Base-by-base conservation (phyloP, 805 yeast species). In the Saccharomycopsis synnaedendra region DNA sequence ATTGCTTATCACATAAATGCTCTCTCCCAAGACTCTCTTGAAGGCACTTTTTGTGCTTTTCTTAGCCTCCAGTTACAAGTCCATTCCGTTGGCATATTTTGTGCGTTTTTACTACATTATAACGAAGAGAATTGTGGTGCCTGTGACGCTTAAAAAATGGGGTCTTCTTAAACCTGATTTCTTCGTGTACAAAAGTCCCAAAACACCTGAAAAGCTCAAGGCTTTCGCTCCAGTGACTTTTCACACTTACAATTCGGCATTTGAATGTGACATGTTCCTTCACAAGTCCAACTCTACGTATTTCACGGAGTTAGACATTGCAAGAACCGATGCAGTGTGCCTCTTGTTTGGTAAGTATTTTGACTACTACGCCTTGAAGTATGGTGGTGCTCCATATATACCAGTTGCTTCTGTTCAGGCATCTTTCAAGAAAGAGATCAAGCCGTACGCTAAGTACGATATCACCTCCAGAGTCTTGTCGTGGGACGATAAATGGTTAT, bases 241-340 rank as follows among this genome's bases (percentile, higher is more conserved):
- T 54, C 54, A 61, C 28, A 74, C 88, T 0, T 76, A 75, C 51
- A 84, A 83, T 32, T 80, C 90, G 1, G 78, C 84, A 5, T 64
- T 84, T 58, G 97, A 89, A 60, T 79, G 86, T 59, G 97, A 89
- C 63, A 75, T 85, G 67, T 86, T 86, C 59, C 57, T 87, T 43
- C 97, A 89, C 68, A 90, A 89, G 66, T 78, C 83, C 48, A 90
- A 90, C 61, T 79, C 90, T 5, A 83, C 95, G 1, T 90, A 89
- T 64, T 82, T 84, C 58, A 65, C 70, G 19, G 97, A 89, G 55
- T 67, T 86, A 60, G 97, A 89, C 60, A 70, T 87, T 53, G 78
- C 85, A 3, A 76, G 97, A 59, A 71, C 84, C 5, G 76, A 78
- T 48, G 63, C 81, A 47, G 66, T 87, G 66, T 64, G 75, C 29